phyloP scores from a whole-genome alignment of 164 flowering plant genomes.

The Vitis rotundifolia region DNA sequence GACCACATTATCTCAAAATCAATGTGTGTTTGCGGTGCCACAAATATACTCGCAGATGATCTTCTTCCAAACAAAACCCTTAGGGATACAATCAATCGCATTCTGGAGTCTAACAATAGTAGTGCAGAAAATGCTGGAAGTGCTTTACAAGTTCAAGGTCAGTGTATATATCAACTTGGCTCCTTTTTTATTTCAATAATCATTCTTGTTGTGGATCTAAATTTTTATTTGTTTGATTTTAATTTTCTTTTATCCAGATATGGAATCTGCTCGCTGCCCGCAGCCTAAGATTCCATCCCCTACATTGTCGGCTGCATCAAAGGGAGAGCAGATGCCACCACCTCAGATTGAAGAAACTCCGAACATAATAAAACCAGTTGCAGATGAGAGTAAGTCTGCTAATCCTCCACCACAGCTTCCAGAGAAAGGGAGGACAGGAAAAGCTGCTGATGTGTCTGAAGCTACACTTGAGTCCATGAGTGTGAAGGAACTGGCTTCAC shows the following conservation, averaged over 20 bases:
- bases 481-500: constrained; percentile 67
- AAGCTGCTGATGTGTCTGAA: constrained; percentile 56
- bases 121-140: constrained; percentile 89
- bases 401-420: constrained; percentile 32
- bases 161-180: constrained; percentile 2
- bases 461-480: constrained; percentile 67
- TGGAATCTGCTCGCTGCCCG: constrained; percentile 74
- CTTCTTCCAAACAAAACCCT: constrained; percentile 94
- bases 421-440: constrained; percentile 34
- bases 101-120: constrained; percentile 80
- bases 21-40: constrained; percentile 83
- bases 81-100: constrained; percentile 81
- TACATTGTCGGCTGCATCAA: constrained; percentile 68
- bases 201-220: background rate
- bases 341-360: constrained; percentile 33
- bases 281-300: constrained; percentile 68
- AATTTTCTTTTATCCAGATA: constrained; percentile 38
- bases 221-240: background rate
- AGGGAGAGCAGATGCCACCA: constrained; percentile 42
- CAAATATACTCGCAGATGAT: constrained; percentile 87
- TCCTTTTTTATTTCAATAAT: background rate
- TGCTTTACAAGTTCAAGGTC: constrained; percentile 74
- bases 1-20: constrained; percentile 77
- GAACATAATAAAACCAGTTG: constrained; percentile 26
- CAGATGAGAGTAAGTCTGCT: constrained; percentile 32